Base-by-base conservation (phyloP, 139 green algal genomes). In the Chlamydomonas sp. region DNA sequence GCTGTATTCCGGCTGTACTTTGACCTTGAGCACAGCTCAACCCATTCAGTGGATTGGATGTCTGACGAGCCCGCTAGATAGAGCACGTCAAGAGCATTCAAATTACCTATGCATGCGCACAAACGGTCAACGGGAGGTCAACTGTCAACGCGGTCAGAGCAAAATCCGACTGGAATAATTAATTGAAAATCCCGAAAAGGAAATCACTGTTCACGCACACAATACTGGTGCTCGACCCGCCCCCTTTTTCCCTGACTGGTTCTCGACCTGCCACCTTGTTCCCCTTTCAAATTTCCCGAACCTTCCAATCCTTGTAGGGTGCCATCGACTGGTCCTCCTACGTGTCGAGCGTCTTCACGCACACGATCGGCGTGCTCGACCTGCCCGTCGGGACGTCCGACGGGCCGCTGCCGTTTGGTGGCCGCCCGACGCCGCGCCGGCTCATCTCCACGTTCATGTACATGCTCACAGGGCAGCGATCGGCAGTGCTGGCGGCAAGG, bases 301-400 rank as follows among this genome's bases (percentile, higher is more conserved):
- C 22, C 47, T 28, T 57, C 22, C 16, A 28, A 22, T 64, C 34
- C 54, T 20, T 20, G 24, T 35, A 72, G 87, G 84, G 85, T n/a
- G 26, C 80, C 1, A 60, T 91, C 1, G 72, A 88, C 61, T 90
- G 84, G 84, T n/a, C 5, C 0, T 49, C 58, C 0, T 62, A 81
- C 66, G 20, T 90, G 33, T 67, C 76, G 5, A 33, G 61, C 3
- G 66, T 93, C 3, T 85, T 74, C 67, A 90, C 79, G 0, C 75
- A 82, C 37, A 82, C 85, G 26, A 69, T 86, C 62, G 86, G 82
- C 64, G 73, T 62, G 34, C 85, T 91, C 59, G 71, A 86, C 22
- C 74, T 93, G 28, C 86, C 88, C 2, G 85, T 93, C 30, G 88
- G 84, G 37, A 79, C 81, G 22, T 74, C 86, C 24, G 73, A 13